Conservation (phyloP, 495 filamentous ascomycete species). For the Hyaloscypha hepaticicola region DNA sequence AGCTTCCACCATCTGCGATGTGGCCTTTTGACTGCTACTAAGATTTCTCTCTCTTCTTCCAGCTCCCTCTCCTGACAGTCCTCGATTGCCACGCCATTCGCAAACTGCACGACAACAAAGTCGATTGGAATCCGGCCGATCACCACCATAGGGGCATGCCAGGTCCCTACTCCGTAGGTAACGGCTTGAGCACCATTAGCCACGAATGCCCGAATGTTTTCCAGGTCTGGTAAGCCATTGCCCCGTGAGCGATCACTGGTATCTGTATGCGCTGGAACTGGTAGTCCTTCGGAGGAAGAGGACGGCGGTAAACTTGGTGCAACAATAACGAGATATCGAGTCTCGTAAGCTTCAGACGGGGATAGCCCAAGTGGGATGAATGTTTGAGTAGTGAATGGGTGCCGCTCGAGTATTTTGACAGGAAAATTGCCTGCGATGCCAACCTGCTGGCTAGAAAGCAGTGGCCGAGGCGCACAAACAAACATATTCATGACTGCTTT, state of each 20-base stretch:
- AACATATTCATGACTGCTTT: slow-evolving; percentile 82
- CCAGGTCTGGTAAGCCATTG: slow-evolving; percentile 72
- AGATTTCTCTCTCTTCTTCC: not conserved
- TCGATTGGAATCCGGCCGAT: slow-evolving; percentile 66
- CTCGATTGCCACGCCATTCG: slow-evolving; percentile 79
- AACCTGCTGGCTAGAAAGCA: slow-evolving; percentile 12
- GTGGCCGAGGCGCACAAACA: slow-evolving; percentile 69
- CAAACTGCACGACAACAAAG: slow-evolving; percentile 88
- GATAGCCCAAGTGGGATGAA: slow-evolving; percentile 76
- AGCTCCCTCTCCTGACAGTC: slow-evolving; percentile 80
- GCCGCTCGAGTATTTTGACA: slow-evolving; percentile 80
- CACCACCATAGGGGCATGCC: slow-evolving; percentile 95
- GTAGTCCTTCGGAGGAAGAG: slow-evolving; percentile 35
- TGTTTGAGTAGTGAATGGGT: slow-evolving; percentile 91
- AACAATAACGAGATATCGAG: slow-evolving; percentile 82
- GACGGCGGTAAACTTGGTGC: slow-evolving; percentile 63
- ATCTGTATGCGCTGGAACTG: slow-evolving; percentile 30
- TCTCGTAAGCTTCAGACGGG: slow-evolving; percentile 30
- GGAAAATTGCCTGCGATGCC: slow-evolving; percentile 49
- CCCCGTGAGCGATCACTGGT: slow-evolving; percentile 38
- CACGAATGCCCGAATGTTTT: slow-evolving; percentile 70
- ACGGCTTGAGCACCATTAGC: slow-evolving; percentile 81
- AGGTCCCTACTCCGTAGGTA: slow-evolving; percentile 87
- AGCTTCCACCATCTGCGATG: slow-evolving; percentile 14
- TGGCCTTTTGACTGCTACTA: slow-evolving; percentile 17